These are phyloP conservation scores for Panicum virgatum DNA, from an alignment of 202 grass and related monocot species.

Conservation along the genomic window DNA sequence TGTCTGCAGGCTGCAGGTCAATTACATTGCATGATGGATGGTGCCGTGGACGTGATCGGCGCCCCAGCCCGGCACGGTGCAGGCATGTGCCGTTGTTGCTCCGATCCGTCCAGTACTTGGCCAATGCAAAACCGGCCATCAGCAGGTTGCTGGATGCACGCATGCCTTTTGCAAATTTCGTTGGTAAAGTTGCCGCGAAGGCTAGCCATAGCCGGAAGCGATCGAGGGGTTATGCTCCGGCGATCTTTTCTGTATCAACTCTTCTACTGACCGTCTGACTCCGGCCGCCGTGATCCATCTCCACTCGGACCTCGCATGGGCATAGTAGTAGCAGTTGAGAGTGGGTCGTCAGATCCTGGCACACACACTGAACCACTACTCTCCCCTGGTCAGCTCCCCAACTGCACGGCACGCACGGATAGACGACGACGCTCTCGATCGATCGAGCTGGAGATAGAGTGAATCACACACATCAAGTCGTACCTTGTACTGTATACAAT, in stretches of 20 bases:
- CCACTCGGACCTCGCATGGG: background rate
- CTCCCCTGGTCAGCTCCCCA: background rate
- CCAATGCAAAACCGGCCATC: no score
- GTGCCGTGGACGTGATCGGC: background rate
- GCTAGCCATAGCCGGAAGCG: background rate
- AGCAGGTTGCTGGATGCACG: no score
- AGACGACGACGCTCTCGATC: background rate
- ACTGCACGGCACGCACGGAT: background rate
- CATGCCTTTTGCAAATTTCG: background rate
- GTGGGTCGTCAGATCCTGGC: background rate
- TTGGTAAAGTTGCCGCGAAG: constrained; percentile 7
- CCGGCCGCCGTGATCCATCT: background rate
- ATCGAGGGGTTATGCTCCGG: background rate
- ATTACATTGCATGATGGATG: background rate
- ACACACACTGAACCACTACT: constrained; percentile 15
- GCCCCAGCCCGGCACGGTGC: background rate
- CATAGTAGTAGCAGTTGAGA: background rate
- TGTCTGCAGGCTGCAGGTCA: background rate
- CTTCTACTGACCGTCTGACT: constrained; percentile 25
- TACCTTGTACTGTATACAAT: no score
- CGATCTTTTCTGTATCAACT: constrained; percentile 36
- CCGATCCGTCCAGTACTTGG: no score
- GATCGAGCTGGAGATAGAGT: background rate
- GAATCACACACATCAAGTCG: background rate
- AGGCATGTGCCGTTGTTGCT: background rate